phyloP scores from a whole-genome alignment of 768 basidiomycete genomes.

The Suillus brevipes region DNA sequence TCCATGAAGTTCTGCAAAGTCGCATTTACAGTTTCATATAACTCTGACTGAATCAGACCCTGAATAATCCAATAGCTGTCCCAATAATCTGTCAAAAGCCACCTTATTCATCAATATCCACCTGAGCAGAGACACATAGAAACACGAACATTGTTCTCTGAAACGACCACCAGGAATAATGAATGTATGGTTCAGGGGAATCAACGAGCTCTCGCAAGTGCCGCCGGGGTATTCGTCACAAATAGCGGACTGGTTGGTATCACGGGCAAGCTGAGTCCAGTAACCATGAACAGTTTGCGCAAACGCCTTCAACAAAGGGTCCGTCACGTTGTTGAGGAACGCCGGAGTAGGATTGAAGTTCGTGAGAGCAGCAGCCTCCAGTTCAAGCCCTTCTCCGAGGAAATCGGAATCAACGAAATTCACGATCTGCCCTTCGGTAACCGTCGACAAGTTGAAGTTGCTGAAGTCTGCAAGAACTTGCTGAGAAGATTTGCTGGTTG shows the following conservation, averaged over 20 bases:
- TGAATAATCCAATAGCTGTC: constrained; percentile 86
- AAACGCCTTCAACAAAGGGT: constrained; percentile 71
- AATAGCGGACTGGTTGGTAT: constrained; percentile 67
- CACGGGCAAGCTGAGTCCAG: constrained; percentile 79
- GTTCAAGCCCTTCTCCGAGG: constrained; percentile 81
- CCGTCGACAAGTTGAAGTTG: constrained; percentile 34
- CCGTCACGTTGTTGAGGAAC: constrained; percentile 69
- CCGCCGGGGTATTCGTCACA: constrained; percentile 52
- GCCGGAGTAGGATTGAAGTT: constrained; percentile 64
- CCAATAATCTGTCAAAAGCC: constrained; percentile 47
- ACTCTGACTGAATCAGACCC: constrained; percentile 78
- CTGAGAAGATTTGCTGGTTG: constrained; percentile 66
- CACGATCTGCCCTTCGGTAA: constrained; percentile 66
- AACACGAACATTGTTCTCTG: constrained; percentile 73
- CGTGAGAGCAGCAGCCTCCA: constrained; percentile 59
- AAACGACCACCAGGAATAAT: constrained; percentile 89
- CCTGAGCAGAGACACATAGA: neutral
- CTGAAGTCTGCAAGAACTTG: constrained; percentile 71
- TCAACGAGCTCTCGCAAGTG: constrained; percentile 78
- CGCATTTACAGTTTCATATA: constrained; percentile 69
- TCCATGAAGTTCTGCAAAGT: constrained; percentile 96
- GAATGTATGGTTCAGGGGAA: constrained; percentile 90
- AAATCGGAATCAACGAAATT: constrained; percentile 76
- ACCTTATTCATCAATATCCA: constrained; percentile 3
- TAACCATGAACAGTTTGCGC: constrained; percentile 79